Conservation (phyloP, 345 rosid genomes). For the Cardiospermum halicacabum region DNA sequence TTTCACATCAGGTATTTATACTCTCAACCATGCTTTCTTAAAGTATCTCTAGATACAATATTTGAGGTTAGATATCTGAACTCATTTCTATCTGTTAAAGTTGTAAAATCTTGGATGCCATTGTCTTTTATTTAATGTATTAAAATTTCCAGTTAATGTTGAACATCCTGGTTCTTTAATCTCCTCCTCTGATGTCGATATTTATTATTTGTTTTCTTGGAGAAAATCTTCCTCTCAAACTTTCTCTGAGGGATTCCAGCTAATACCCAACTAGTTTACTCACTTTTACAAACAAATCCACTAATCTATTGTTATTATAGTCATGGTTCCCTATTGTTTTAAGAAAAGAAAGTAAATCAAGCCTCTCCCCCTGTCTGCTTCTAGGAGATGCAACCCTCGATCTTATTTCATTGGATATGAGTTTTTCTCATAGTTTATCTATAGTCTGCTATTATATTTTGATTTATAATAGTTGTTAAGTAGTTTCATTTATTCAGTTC, state of each 20-base stretch:
- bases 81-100: not conserved
- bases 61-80: not conserved
- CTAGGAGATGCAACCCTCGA: not conserved
- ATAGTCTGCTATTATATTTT: not conserved
- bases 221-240: not conserved
- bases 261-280: not conserved
- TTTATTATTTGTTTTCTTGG: not conserved
- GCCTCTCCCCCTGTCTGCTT: not conserved
- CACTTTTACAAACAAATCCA: not conserved
- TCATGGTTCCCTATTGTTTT: not conserved
- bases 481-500: not conserved
- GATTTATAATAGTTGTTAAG: not conserved
- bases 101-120: too few relatives aligned
- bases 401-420: not conserved
- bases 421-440: not conserved
- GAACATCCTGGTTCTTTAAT: not conserved
- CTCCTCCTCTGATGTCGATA: not conserved
- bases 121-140: too few relatives aligned
- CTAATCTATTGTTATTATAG: not conserved
- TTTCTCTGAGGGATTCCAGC: not conserved
- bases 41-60: not conserved
- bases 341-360: not conserved
- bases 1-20: conserved; percentile 58
- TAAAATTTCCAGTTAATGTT: not conserved
- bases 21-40: not conserved